These are phyloP conservation scores for Furcasterigmium sp. DNA, from an alignment of 2,329 filamentous ascomycete species.

Conservation along the genomic window DNA sequence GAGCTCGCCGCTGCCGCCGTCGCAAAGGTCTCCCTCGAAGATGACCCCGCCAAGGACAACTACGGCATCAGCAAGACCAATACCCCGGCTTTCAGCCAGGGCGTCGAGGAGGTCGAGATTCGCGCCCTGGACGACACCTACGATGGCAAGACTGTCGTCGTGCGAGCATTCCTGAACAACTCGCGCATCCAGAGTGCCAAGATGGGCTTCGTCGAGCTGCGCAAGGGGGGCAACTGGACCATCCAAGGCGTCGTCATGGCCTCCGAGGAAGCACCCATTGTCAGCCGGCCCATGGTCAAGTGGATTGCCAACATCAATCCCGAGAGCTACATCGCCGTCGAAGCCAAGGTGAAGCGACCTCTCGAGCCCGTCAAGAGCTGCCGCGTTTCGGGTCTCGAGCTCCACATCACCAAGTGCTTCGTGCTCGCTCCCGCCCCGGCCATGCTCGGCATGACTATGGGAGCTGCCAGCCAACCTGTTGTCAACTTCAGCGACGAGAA, in stretches of 20 bases:
- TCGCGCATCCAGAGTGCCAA: conserved; percentile 83
- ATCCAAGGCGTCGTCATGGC: conserved; percentile 69
- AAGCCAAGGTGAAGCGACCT: conserved; percentile 76
- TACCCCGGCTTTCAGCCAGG: conserved; percentile 42
- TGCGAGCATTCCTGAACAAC: conserved; percentile 83
- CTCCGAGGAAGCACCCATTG: conserved; percentile 51
- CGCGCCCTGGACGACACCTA: conserved; percentile 58
- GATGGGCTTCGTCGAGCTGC: conserved; percentile 83
- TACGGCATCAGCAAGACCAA: conserved; percentile 68
- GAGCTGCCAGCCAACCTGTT: conserved; percentile 48
- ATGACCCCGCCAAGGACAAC: conserved; percentile 67
- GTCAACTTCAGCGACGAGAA: conserved; percentile 56
- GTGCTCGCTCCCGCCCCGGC: conserved; percentile 61
- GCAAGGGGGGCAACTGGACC: conserved; percentile 67
- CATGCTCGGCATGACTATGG: conserved; percentile 53
- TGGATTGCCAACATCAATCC: conserved; percentile 70
- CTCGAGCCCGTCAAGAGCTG: conserved; percentile 86
- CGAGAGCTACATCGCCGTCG: conserved; percentile 78
- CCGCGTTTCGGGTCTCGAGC: conserved; percentile 71
- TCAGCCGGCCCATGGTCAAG: conserved; percentile 91
- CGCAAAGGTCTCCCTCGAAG: conserved; percentile 55
- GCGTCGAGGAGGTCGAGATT: conserved; percentile 54
- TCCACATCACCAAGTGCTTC: conserved; percentile 84
- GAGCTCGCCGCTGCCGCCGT: conserved; percentile 62
- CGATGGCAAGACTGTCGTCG: conserved; percentile 64